phyloP scores from a whole-genome alignment of 1,139 yeast genomes.

The Nakaseomyces delphensis region DNA sequence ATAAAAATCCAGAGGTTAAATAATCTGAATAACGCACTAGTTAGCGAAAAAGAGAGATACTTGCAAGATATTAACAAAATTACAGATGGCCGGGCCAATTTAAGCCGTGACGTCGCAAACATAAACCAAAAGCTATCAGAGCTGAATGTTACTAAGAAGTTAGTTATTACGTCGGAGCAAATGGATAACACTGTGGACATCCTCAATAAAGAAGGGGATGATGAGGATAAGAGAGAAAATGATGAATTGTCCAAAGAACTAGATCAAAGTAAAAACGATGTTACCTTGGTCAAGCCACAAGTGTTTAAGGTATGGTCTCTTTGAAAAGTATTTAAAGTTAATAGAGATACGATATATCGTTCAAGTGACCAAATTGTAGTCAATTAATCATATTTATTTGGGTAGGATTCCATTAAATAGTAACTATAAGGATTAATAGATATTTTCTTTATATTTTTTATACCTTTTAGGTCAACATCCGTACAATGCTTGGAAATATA shows the following conservation, averaged over 20 bases:
- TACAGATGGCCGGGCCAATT: constrained; percentile 24
- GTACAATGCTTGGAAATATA: no score
- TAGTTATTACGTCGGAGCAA: constrained; percentile 27
- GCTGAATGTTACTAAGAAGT: constrained; percentile 25
- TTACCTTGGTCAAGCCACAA: constrained; percentile 23
- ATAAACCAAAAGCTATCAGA: constrained; percentile 24
- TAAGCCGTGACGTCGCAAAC: constrained; percentile 29
- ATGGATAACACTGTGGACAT: constrained; percentile 27
- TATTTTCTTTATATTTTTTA: neutral
- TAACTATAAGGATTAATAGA: no score
- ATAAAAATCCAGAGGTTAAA: constrained; percentile 23
- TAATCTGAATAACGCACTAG: constrained; percentile 23
- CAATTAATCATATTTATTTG: no score
- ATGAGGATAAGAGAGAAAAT: constrained; percentile 15
- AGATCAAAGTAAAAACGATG: constrained; percentile 9
- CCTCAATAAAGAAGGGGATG: constrained; percentile 22
- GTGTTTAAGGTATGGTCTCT: constrained; percentile 29
- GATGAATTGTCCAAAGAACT: constrained; percentile 22
- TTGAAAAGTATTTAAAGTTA: constrained; percentile 13
- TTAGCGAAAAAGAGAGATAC: constrained; percentile 22
- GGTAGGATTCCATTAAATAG: neutral
- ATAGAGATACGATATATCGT: neutral
- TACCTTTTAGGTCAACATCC: neutral
- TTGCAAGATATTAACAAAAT: constrained; percentile 25
- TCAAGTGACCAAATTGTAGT: no score